Conservation (phyloP, 179 eudicot genomes). For the Carnegiea gigantea region DNA sequence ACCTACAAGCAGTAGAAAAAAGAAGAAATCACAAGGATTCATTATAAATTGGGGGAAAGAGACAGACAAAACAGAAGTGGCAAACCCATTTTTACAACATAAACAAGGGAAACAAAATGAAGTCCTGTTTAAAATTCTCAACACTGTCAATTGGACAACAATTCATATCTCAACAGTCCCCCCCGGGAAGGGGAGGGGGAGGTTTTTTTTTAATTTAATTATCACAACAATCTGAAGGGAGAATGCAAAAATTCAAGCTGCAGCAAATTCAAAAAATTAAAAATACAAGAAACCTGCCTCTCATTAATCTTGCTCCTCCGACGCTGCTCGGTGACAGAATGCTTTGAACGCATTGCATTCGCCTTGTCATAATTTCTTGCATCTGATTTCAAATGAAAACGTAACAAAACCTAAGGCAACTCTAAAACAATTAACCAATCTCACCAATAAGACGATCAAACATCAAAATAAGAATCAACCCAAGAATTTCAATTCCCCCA, state of each 20-base stretch:
- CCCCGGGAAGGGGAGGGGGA: too few species aligned
- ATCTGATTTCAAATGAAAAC: constrained; percentile 32
- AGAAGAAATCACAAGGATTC: too few species aligned
- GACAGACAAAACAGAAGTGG: too few species aligned
- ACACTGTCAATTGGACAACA: not conserved
- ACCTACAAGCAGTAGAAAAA: too few species aligned
- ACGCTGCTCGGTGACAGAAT: constrained; percentile 94
- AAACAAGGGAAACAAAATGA: too few species aligned
- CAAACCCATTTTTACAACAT: too few species aligned
- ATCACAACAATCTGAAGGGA: not conserved
- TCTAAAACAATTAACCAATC: not conserved
- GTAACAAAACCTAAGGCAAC: not conserved
- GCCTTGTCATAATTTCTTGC: constrained; percentile 52
- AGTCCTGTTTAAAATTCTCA: not conserved
- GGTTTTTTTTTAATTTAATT: too few species aligned
- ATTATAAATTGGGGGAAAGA: too few species aligned
- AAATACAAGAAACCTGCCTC: constrained; percentile 37
- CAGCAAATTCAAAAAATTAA: not conserved
- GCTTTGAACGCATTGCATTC: constrained; percentile 66
- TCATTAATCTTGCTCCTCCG: constrained; percentile 92
- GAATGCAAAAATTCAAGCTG: not conserved
- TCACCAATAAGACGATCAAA: not conserved
- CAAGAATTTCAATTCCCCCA: not conserved
- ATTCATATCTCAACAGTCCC: not conserved
- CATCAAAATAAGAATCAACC: not conserved